Conservation (phyloP, 768 basidiomycete genomes). For the Pleurotus pulmonarius region DNA sequence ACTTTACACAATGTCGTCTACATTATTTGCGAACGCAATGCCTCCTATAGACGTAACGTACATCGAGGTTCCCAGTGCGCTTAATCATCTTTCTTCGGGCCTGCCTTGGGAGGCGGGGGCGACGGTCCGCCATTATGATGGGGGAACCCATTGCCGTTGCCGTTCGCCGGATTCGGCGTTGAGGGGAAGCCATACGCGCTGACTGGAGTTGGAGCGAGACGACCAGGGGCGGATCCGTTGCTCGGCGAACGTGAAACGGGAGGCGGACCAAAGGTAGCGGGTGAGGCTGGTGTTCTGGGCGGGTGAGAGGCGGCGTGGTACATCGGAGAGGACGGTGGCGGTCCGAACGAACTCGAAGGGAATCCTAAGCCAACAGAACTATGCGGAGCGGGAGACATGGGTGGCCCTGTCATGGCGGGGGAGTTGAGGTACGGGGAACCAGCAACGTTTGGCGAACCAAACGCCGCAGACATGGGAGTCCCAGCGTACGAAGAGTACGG, state of each 20-base stretch:
- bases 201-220: slow-evolving; percentile 14
- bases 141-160: slow-evolving; percentile 19
- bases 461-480: slow-evolving; percentile 27
- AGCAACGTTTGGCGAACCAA: slow-evolving; percentile 12
- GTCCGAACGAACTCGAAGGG: slow-evolving; percentile 8
- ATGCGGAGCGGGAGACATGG: slow-evolving; percentile 12
- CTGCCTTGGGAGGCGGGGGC: slow-evolving; percentile 19
- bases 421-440: slow-evolving; percentile 25
- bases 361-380: slow-evolving; percentile 7
- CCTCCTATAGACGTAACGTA: no score
- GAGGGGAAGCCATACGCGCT: slow-evolving; percentile 28
- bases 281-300: not conserved
- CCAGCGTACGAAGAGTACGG: slow-evolving; percentile 30
- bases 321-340: slow-evolving; percentile 10
- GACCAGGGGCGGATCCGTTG: not conserved
- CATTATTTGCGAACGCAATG: no score
- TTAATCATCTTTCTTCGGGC: slow-evolving; percentile 35
- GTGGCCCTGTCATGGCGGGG: slow-evolving; percentile 12
- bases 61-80: not conserved
- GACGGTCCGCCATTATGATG: slow-evolving; percentile 12
- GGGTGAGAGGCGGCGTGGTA: not conserved
- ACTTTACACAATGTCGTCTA: no score
- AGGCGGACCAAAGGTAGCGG: not conserved
- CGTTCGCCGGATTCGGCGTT: slow-evolving; percentile 25
- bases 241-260: not conserved